A percentile compares a stretch with the other conserved stretches of the same genome.
These are phyloP conservation scores for Astragalus membranaceus DNA, from an alignment of 306 rosid species.

Conservation along the genomic window DNA sequence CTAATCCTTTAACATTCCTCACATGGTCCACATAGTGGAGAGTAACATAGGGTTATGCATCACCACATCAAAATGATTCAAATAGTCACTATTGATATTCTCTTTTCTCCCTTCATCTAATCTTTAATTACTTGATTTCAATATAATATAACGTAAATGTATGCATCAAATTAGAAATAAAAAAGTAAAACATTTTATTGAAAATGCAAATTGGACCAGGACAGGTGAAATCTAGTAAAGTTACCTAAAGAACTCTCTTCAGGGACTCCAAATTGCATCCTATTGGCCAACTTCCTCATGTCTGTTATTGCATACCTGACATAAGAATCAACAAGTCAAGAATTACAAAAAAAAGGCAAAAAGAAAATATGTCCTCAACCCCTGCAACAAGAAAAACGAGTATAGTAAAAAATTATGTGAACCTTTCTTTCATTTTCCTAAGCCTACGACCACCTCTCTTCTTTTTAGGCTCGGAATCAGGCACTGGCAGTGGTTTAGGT, in stretches of 20 bases:
- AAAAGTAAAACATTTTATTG: not conserved
- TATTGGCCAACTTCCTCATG: slow-evolving; percentile 91
- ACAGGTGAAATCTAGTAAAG: slow-evolving; percentile 1
- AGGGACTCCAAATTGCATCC: slow-evolving; percentile 93
- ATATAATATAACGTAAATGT: not conserved
- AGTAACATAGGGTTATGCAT: not conserved
- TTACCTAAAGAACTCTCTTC: slow-evolving; percentile 97
- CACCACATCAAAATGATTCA: slow-evolving; percentile 1
- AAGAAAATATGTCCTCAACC: not conserved
- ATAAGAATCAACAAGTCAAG: slow-evolving; percentile 14
- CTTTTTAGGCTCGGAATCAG: slow-evolving; percentile 97
- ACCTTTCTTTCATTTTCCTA: slow-evolving; percentile 93
- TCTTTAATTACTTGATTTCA: not conserved
- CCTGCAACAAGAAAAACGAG: not conserved
- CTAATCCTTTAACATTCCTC: not conserved
- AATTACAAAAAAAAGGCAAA: not conserved
- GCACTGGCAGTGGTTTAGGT: slow-evolving; percentile 94
- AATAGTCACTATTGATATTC: not conserved
- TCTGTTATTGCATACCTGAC: slow-evolving; percentile 82
- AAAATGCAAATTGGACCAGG: not conserved
- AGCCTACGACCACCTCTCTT: slow-evolving; percentile 94
- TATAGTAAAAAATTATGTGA: not conserved
- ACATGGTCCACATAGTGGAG: not conserved
- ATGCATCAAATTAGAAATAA: not conserved
- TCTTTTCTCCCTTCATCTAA: not conserved